Evolutionary conservation across 2,329 filamentous ascomycete genomes (phyloP).

Genomic region (Phyllosticta ampelicida): DNA sequence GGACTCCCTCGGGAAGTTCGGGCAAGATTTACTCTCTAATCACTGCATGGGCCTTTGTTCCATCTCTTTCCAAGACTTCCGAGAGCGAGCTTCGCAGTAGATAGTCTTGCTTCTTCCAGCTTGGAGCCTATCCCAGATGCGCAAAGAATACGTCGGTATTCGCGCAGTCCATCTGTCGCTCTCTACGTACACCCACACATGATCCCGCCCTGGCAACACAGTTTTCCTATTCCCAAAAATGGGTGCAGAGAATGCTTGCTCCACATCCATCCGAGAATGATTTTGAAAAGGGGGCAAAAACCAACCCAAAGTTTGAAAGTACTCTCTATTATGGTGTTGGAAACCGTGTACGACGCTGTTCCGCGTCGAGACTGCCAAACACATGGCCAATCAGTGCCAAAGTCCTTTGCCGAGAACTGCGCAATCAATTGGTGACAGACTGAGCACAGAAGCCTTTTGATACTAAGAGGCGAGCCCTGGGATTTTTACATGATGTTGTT

Average conservation of each 20-base stretch:
- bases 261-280: background rate
- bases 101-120: background rate
- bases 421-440: background rate
- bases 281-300: background rate
- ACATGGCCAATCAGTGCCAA: background rate
- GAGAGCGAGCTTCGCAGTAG: background rate
- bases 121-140: background rate
- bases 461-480: background rate
- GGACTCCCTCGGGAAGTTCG: background rate
- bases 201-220: background rate
- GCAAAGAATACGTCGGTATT: background rate
- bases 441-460: background rate
- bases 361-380: background rate
- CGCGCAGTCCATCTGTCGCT: background rate
- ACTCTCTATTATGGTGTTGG: background rate
- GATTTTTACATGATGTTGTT: background rate
- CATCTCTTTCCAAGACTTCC: background rate
- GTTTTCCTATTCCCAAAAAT: background rate
- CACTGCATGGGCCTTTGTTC: background rate
- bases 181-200: background rate
- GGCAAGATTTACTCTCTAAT: background rate
- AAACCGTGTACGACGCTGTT: background rate
- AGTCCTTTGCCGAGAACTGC: background rate
- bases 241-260: background rate
- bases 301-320: background rate